A percentile compares a stretch with the other conserved stretches of the same genome.
Conservation (phyloP, 176 grass and related monocot species). For the Phoenix roebelenii region DNA sequence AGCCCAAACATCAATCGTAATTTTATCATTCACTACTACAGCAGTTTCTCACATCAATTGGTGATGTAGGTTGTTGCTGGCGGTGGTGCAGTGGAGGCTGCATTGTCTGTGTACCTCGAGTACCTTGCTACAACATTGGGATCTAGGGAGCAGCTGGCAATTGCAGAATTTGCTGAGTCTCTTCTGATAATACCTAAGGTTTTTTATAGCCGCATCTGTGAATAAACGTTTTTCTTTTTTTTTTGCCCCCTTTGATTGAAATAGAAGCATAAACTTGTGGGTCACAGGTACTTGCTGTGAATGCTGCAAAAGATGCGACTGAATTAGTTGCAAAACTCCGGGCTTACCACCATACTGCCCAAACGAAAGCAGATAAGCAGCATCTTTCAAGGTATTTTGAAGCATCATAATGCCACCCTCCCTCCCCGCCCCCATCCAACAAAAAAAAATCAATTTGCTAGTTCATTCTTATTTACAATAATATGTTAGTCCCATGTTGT, state of each 20-base stretch:
- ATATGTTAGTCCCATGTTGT: too few relatives aligned
- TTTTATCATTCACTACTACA: too few relatives aligned
- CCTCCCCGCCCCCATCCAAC: background rate
- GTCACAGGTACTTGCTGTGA: conserved; percentile 67
- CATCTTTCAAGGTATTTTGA: conserved; percentile 62
- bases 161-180: conserved; percentile 79
- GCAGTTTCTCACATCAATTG: background rate
- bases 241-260: background rate
- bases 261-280: conserved; percentile 7
- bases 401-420: background rate
- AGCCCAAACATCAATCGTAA: too few relatives aligned
- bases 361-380: conserved; percentile 88
- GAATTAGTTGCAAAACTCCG: conserved; percentile 87
- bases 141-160: conserved; percentile 68
- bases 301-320: conserved; percentile 84
- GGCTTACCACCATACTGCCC: conserved; percentile 78
- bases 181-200: conserved; percentile 88
- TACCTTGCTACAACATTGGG: conserved; percentile 77
- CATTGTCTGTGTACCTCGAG: conserved; percentile 85
- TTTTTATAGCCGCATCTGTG: background rate
- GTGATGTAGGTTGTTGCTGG: conserved; percentile 71
- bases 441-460: too few relatives aligned
- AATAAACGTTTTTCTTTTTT: background rate
- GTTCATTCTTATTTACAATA: too few relatives aligned
- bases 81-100: conserved; percentile 83